These are phyloP conservation scores for Chionographis japonica DNA, from an alignment of 106 monocot species.

Conservation along the genomic window DNA sequence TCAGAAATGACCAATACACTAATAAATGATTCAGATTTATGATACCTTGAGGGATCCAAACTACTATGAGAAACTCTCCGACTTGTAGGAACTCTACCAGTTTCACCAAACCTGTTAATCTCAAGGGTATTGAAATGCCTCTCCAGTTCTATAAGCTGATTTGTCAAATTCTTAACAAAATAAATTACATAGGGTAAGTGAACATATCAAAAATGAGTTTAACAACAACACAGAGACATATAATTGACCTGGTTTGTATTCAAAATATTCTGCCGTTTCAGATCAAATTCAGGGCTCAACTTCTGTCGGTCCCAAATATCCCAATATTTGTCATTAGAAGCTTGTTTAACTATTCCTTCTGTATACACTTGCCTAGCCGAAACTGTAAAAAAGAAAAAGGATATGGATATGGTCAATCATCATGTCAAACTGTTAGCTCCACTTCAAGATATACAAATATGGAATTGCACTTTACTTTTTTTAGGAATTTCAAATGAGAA, in stretches of 20 bases:
- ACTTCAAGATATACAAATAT: background rate
- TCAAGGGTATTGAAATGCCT: slow-evolving; percentile 85
- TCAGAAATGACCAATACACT: no score
- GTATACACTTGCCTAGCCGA: slow-evolving; percentile 76
- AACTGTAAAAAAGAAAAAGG: slow-evolving; percentile 39
- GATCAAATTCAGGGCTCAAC: slow-evolving; percentile 81
- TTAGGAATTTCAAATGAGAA: no score
- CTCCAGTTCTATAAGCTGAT: slow-evolving; percentile 80
- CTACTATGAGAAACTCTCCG: slow-evolving; percentile 25
- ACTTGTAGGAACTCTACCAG: slow-evolving; percentile 30
- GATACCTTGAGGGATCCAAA: slow-evolving; percentile 49
- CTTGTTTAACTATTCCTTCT: slow-evolving; percentile 78
- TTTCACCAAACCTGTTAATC: slow-evolving; percentile 79
- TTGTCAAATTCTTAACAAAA: slow-evolving; percentile 63
- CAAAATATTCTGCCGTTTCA: slow-evolving; percentile 70
- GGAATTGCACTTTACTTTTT: no score
- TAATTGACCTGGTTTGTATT: slow-evolving; percentile 52
- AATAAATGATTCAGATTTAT: background rate
- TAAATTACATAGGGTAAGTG: slow-evolving; percentile 5
- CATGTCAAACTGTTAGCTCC: background rate
- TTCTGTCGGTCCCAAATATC: slow-evolving; percentile 81
- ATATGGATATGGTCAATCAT: background rate
- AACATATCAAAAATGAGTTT: background rate
- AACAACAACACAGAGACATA: background rate
- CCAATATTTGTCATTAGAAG: slow-evolving; percentile 77